Percentiles rank a stretch among this genome's conserved stretches.
phyloP scores from a whole-genome alignment of 148 eudicot genomes.

The Silene conica region DNA sequence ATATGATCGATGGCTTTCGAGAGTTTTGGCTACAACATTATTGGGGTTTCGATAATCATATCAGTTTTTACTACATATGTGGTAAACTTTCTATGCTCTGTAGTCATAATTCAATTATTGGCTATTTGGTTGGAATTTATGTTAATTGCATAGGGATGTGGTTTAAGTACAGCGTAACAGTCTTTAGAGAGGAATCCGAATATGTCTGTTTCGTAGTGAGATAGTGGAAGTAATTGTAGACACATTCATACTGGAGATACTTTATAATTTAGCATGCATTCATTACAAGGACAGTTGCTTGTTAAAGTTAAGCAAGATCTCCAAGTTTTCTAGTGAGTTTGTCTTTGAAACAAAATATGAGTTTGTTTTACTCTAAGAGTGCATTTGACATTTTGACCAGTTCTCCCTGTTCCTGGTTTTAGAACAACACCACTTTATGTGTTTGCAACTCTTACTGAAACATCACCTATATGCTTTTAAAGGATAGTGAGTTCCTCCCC shows the following conservation, averaged over 20 bases:
- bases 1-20: slow-evolving; percentile 68
- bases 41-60: slow-evolving; percentile 73
- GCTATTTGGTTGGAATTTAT: background rate
- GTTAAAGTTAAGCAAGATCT: background rate
- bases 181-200: background rate
- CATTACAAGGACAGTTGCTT: background rate
- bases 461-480: no score
- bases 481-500: no score
- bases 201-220: background rate
- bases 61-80: slow-evolving; percentile 83
- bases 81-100: slow-evolving; percentile 45
- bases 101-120: background rate
- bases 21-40: slow-evolving; percentile 71
- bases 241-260: background rate
- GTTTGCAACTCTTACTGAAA: no score
- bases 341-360: no score
- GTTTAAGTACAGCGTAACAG: background rate
- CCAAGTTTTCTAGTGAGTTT: background rate
- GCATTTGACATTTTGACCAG: no score
- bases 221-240: background rate
- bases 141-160: background rate
- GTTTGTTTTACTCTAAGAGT: no score
- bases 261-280: background rate
- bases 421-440: no score
- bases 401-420: no score